A percentile compares a stretch with the other conserved stretches of the same genome.
Conservation (phyloP, 345 rosid genomes). For the Arabis hirsuta region DNA sequence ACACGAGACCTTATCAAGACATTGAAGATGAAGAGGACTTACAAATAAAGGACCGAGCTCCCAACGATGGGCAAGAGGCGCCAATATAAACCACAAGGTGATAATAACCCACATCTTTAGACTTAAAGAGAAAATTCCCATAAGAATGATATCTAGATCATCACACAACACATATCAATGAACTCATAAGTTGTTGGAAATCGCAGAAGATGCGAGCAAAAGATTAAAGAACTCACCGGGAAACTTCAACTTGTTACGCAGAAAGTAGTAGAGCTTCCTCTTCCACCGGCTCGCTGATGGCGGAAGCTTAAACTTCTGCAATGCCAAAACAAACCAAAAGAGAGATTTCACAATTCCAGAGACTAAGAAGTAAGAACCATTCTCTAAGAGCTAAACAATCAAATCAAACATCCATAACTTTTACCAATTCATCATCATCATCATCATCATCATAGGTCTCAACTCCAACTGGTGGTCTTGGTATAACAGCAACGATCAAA, state of each 20-base stretch:
- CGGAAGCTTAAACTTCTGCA: slow-evolving; percentile 81
- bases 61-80: slow-evolving; percentile 83
- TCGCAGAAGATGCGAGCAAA: not conserved
- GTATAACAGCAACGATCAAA: slow-evolving; percentile 77
- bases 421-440: slow-evolving; percentile 59
- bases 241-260: slow-evolving; percentile 69
- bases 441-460: slow-evolving; percentile 55
- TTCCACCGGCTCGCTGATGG: slow-evolving; percentile 71
- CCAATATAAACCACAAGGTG: slow-evolving; percentile 74
- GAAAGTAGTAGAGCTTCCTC: slow-evolving; percentile 64
- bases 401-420: not conserved
- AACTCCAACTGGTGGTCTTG: slow-evolving; percentile 63
- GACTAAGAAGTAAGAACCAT: not conserved
- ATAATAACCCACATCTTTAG: slow-evolving; percentile 65
- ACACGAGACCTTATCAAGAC: not conserved
- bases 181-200: slow-evolving; percentile 13
- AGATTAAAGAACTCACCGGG: slow-evolving; percentile 59
- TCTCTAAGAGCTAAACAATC: not conserved
- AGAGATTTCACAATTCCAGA: not conserved
- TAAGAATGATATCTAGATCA: slow-evolving; percentile 71
- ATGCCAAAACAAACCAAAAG: slow-evolving; percentile 17
- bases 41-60: slow-evolving; percentile 84
- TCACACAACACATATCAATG: slow-evolving; percentile 38
- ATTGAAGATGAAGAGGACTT: slow-evolving; percentile 49
- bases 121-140: slow-evolving; percentile 73